Conservation (phyloP, 2,329 filamentous ascomycete genomes). For the Orbilia blumenaviensis region DNA sequence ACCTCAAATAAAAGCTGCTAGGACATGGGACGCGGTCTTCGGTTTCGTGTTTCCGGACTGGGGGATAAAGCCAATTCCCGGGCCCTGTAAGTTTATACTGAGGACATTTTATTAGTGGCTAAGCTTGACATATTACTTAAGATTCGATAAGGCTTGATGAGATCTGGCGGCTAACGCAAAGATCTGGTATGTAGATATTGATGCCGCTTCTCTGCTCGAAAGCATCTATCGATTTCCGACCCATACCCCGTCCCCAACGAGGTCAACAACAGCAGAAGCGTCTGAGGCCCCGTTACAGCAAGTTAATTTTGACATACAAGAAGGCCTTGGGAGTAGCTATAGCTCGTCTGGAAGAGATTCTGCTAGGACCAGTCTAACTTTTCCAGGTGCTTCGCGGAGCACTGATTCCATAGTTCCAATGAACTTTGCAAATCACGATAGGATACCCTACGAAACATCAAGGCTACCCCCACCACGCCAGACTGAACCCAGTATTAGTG, state of each 20-base stretch:
- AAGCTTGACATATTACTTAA: neutral
- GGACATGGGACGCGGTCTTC: neutral
- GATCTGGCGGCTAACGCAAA: too few species aligned
- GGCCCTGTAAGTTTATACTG: neutral
- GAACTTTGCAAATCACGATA: neutral
- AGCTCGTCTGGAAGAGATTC: too few species aligned
- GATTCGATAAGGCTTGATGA: neutral
- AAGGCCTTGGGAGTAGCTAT: too few species aligned
- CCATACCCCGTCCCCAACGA: too few species aligned
- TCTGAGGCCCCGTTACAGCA: too few species aligned
- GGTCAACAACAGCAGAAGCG: too few species aligned
- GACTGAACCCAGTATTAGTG: neutral
- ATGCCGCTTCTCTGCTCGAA: too few species aligned
- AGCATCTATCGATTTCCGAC: too few species aligned
- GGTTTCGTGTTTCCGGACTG: neutral
- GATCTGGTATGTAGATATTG: too few species aligned
- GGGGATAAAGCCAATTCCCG: neutral
- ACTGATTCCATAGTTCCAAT: neutral
- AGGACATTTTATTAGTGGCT: neutral
- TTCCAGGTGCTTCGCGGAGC: neutral
- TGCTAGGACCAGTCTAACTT: neutral
- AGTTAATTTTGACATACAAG: too few species aligned
- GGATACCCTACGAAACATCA: neutral
- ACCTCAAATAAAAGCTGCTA: neutral
- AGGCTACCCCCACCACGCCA: neutral